A percentile compares a stretch with the other conserved stretches of the same genome.
Conservation (phyloP, 352 stramenopile genomes). For the Pythium myriotylum region DNA sequence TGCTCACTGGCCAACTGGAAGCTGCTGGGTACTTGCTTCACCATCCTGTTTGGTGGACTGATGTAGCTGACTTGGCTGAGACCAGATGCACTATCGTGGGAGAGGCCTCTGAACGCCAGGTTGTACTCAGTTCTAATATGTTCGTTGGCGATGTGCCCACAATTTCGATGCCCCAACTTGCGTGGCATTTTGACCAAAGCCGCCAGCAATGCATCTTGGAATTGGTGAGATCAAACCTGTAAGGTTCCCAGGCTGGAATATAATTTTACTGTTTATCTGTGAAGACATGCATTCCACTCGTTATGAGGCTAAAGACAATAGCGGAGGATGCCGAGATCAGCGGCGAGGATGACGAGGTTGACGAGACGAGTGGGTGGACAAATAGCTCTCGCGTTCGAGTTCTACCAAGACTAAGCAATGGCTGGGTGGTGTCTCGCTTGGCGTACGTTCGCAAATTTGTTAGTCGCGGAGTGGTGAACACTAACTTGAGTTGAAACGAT, state of each 20-base stretch:
- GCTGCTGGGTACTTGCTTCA: conserved; percentile 24
- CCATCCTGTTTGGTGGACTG: not conserved
- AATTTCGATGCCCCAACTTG: conserved; percentile 24
- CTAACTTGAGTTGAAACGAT: conserved; percentile 5
- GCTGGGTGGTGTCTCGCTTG: conserved; percentile 35
- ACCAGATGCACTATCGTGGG: conserved; percentile 23
- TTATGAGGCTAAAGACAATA: conserved; percentile 41
- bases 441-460: conserved; percentile 12
- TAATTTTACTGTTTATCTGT: conserved; percentile 1
- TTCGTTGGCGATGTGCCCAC: conserved; percentile 23
- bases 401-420: conserved; percentile 18
- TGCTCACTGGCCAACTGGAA: conserved; percentile 33
- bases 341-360: conserved; percentile 4
- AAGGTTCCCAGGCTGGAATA: too few species aligned
- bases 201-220: conserved; percentile 12
- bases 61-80: not conserved
- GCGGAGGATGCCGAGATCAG: conserved; percentile 14
- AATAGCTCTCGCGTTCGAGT: conserved; percentile 8
- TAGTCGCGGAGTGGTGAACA: not conserved
- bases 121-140: conserved; percentile 24
- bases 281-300: conserved; percentile 36
- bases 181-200: conserved; percentile 24
- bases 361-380: not conserved
- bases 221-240: too few species aligned
- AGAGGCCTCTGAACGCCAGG: conserved; percentile 21